Percentiles rank a stretch among this genome's conserved stretches.
Conservation (phyloP, 2,329 filamentous ascomycete species). For the Nakataea oryzae region DNA sequence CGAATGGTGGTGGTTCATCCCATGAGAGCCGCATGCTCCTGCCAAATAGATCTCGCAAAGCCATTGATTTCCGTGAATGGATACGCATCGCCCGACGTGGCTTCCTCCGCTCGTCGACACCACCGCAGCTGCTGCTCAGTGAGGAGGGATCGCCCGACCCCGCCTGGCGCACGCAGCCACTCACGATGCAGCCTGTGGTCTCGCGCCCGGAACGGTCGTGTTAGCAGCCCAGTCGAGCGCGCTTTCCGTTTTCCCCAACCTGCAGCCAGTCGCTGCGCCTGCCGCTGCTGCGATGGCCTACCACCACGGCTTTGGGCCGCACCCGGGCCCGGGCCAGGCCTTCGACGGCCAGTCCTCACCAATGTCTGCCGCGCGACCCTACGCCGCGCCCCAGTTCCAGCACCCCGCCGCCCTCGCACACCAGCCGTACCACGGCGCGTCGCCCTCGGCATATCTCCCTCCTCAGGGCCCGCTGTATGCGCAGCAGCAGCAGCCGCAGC, state of each 20-base stretch:
- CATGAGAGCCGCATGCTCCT: neutral
- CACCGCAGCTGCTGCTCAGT: neutral
- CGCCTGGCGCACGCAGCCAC: neutral
- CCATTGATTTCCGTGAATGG: neutral
- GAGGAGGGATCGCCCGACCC: neutral
- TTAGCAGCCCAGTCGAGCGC: neutral
- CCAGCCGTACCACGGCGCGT: slow-evolving; percentile 2
- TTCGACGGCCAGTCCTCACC: slow-evolving; percentile 23
- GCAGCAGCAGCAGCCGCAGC: slow-evolving; percentile 3
- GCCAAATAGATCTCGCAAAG: neutral
- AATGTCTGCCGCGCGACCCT: slow-evolving; percentile 4
- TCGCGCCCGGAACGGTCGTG: neutral
- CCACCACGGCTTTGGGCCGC: slow-evolving; percentile 26
- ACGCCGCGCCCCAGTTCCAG: neutral
- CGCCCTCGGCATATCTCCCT: neutral
- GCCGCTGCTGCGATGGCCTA: slow-evolving; percentile 22
- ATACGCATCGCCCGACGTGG: neutral
- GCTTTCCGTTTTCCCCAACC: slow-evolving; percentile 5
- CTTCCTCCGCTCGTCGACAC: neutral
- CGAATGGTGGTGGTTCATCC: neutral
- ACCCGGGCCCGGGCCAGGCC: slow-evolving; percentile 24
- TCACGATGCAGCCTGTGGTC: neutral
- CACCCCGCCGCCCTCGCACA: neutral
- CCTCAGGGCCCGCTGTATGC: slow-evolving; percentile 2
- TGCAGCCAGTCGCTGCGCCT: neutral